Evolutionary conservation across 257 asterid species (phyloP).

Genomic region (Solanum chiquidenum): DNA sequence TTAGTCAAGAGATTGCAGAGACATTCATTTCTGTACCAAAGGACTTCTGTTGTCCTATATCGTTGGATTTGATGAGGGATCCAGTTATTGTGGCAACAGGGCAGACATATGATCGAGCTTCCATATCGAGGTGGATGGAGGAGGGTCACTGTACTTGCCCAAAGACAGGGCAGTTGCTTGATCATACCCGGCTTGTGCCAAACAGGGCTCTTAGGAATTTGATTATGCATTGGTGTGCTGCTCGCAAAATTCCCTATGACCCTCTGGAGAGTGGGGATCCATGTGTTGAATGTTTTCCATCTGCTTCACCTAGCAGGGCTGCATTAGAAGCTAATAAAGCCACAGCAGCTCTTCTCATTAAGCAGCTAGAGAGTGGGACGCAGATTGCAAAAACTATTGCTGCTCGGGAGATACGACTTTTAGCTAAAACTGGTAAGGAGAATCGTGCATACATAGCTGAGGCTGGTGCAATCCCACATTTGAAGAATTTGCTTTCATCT

Average conservation of each 20-base stretch:
- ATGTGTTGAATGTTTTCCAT: conserved; percentile 14
- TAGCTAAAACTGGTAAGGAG: conserved; percentile 71
- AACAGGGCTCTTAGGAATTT: conserved; percentile 66
- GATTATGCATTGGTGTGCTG: conserved; percentile 74
- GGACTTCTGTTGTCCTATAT: conserved; percentile 81
- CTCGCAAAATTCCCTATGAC: conserved; percentile 52
- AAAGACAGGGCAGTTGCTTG: conserved; percentile 73
- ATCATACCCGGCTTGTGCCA: conserved; percentile 49
- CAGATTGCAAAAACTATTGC: conserved; percentile 54
- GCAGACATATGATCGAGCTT: conserved; percentile 77
- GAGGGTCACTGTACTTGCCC: conserved; percentile 89
- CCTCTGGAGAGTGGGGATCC: conserved; percentile 45
- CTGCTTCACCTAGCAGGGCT: conserved; percentile 49
- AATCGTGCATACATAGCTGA: conserved; percentile 81
- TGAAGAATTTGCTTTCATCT: conserved; percentile 46
- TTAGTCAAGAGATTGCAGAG: conserved; percentile 53
- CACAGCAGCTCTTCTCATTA: conserved; percentile 44
- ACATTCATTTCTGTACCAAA: conserved; percentile 60
- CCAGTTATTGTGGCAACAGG: conserved; percentile 88
- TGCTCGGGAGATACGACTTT: conserved; percentile 69
- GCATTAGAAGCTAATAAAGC: conserved; percentile 67
- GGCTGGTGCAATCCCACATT: conserved; percentile 69
- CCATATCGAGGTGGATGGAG: conserved; percentile 79
- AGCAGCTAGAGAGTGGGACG: conserved; percentile 56
- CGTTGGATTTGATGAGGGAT: conserved; percentile 78